Conservation (phyloP, 1,139 yeast genomes). For the Saccharomycopsis phalli region DNA sequence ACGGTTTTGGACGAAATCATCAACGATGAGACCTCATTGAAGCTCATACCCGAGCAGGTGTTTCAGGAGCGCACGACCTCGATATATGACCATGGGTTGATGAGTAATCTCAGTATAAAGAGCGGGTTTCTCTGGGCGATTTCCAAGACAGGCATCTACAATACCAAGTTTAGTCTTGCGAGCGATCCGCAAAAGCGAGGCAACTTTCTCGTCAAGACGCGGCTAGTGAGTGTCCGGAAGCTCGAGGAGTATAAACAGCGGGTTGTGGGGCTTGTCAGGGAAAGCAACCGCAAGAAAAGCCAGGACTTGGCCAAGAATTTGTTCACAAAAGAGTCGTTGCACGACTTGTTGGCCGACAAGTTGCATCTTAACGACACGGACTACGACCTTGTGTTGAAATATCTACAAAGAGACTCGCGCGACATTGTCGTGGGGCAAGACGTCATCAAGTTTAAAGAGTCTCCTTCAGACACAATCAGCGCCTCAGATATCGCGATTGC, state of each 20-base stretch:
- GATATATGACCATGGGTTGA: conserved; percentile 19
- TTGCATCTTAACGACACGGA: background rate
- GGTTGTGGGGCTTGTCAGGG: background rate
- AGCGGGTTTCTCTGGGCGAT: conserved; percentile 12
- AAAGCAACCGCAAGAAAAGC: background rate
- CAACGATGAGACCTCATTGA: conserved; percentile 7
- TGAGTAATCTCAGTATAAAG: conserved; percentile 11
- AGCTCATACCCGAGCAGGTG: conserved; percentile 25
- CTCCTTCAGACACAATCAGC: conserved; percentile 1
- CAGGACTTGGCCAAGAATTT: background rate
- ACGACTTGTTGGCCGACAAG: background rate
- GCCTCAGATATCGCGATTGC: conserved; percentile 10
- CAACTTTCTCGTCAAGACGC: conserved; percentile 13
- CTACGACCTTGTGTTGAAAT: conserved; percentile 9
- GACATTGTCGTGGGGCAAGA: conserved; percentile 10
- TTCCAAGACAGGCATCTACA: conserved; percentile 11
- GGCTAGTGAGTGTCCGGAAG: conserved; percentile 10
- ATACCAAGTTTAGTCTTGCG: conserved; percentile 6
- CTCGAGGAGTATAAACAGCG: conserved; percentile 5
- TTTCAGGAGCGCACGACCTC: conserved; percentile 22
- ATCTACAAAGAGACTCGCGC: conserved; percentile 12
- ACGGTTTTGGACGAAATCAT: conserved; percentile 30
- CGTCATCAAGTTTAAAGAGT: conserved; percentile 12
- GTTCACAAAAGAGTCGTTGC: conserved; percentile 4
- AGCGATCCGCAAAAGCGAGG: conserved; percentile 9